Base-by-base conservation (phyloP, 495 filamentous ascomycete genomes). In the Trichoderma reesei region DNA sequence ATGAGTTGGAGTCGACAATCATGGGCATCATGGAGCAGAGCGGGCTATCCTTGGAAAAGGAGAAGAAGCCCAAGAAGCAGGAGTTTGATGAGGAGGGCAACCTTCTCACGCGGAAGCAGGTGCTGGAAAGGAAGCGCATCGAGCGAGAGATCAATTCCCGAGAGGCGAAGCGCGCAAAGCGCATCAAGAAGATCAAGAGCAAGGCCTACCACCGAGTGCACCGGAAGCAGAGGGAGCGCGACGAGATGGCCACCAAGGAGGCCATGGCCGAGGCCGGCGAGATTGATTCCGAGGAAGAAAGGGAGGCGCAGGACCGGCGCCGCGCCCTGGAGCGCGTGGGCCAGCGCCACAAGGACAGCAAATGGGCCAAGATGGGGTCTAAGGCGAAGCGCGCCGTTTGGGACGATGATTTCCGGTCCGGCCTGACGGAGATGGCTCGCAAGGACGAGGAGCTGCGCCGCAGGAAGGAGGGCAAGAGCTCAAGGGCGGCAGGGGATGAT, bases 111-210 rank as follows among this genome's bases (percentile, higher is more conserved):
- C 86, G 90, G 16, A 84, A 87, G 70, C 85, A 86, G 20, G 80
- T 91, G 2, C 81, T 85, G 41, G 86, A 86, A 8, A 87, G 96
- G 69, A 81, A 95, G 37, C 86, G 92, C 10, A 87, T 83, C 67
- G 85, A 88, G 63, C 79, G 95, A 64, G 94, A 98, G 67, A 75
- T 97, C 5, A 78, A 96, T 59, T 96, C 95, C 65, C 83, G 93
- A n/a, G 95, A 98, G 72, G 89, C 96, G 73, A 83, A 87, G 0
- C 86, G 90, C 62, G 83, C 91, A 4, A 96, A 93, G 75, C 87
- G 94, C 3, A 89, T 98, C 73, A 96, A 96, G 74, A 98, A 97
- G 78, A 98, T 98, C 72, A 98, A 98, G 79, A 92, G 88, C 69
- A 98, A 96, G 70, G 83, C 91, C 0, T 98, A 92, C 70, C 87